Percentiles rank a stretch among this genome's conserved stretches.
Evolutionary conservation across 2,329 filamentous ascomycete species (phyloP).

Genomic region (Zymoseptoria passerinii): DNA sequence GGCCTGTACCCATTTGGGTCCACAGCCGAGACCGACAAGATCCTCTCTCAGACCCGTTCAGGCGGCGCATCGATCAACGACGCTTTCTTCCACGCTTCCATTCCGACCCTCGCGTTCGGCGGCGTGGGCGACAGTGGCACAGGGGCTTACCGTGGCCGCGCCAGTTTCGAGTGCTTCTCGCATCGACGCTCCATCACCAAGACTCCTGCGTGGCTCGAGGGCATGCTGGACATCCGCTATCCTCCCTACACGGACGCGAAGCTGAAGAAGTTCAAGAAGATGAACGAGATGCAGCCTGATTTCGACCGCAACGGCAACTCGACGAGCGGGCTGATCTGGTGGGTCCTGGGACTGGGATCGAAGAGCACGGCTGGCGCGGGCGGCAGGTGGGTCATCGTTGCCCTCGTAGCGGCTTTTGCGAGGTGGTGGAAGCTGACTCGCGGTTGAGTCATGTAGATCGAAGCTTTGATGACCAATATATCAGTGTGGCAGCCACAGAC

Average conservation of each 20-base stretch:
- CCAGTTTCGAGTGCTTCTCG: slow-evolving; percentile 61
- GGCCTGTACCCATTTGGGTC: slow-evolving; percentile 79
- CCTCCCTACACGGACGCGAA: slow-evolving; percentile 51
- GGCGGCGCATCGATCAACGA: slow-evolving; percentile 46
- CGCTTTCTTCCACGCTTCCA: slow-evolving; percentile 60
- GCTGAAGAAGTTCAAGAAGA: slow-evolving; percentile 42
- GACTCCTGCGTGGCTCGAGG: slow-evolving; percentile 61
- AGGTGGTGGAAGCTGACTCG: slow-evolving; percentile 64
- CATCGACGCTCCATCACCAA: slow-evolving; percentile 53
- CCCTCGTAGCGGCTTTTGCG: slow-evolving; percentile 14
- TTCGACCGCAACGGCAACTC: slow-evolving; percentile 50
- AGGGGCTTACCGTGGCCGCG: slow-evolving; percentile 68
- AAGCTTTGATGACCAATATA: not conserved
- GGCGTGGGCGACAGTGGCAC: slow-evolving; percentile 72
- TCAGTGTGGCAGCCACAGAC: not conserved
- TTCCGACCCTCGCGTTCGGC: slow-evolving; percentile 69
- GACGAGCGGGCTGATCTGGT: slow-evolving; percentile 25
- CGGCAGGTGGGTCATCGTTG: slow-evolving; percentile 25
- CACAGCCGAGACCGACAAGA: slow-evolving; percentile 65
- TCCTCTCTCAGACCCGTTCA: slow-evolving; percentile 42
- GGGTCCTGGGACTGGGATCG: slow-evolving; percentile 25
- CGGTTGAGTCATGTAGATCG: slow-evolving; percentile 79
- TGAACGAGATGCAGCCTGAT: slow-evolving; percentile 47
- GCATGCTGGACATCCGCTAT: slow-evolving; percentile 58
- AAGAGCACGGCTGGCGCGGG: slow-evolving; percentile 21